Percentiles rank a stretch among this genome's conserved stretches.
phyloP scores from a whole-genome alignment of 2,329 filamentous ascomycete genomes.

The Fusarium compactum region DNA sequence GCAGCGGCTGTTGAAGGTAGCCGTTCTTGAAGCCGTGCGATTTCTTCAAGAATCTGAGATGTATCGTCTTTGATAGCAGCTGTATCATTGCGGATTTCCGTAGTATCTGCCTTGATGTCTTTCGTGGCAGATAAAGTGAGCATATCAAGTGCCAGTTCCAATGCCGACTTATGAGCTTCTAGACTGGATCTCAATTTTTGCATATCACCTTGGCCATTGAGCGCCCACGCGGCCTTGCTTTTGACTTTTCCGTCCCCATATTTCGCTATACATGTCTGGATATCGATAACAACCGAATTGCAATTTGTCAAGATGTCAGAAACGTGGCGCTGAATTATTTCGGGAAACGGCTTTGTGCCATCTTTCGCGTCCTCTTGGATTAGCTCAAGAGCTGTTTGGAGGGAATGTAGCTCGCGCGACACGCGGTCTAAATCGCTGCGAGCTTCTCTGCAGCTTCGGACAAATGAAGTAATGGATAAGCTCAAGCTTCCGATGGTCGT shows the following conservation, averaged over 20 bases:
- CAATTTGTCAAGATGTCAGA: constrained; percentile 12
- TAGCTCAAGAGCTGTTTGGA: constrained; percentile 24
- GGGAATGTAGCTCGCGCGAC: constrained; percentile 28
- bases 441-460: constrained; percentile 29
- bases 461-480: constrained; percentile 8
- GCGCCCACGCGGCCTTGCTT: constrained; percentile 2
- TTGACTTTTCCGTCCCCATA: constrained; percentile 6
- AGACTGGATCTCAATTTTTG: constrained; percentile 12
- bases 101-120: constrained; percentile 13
- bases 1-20: not conserved
- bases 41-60: constrained; percentile 12
- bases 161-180: constrained; percentile 25
- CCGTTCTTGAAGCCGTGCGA: constrained; percentile 4
- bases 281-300: not conserved
- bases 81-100: constrained; percentile 3
- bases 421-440: constrained; percentile 28
- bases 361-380: constrained; percentile 27
- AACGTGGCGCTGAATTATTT: constrained; percentile 8
- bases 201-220: constrained; percentile 21
- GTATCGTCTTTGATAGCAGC: constrained; percentile 20
- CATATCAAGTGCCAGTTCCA: constrained; percentile 24
- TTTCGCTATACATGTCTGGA: constrained; percentile 11
- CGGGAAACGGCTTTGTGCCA: not conserved
- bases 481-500: constrained; percentile 4
- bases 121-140: not conserved